phyloP scores from a whole-genome alignment of 129 eudicot genomes.

The Calendula officinalis region DNA sequence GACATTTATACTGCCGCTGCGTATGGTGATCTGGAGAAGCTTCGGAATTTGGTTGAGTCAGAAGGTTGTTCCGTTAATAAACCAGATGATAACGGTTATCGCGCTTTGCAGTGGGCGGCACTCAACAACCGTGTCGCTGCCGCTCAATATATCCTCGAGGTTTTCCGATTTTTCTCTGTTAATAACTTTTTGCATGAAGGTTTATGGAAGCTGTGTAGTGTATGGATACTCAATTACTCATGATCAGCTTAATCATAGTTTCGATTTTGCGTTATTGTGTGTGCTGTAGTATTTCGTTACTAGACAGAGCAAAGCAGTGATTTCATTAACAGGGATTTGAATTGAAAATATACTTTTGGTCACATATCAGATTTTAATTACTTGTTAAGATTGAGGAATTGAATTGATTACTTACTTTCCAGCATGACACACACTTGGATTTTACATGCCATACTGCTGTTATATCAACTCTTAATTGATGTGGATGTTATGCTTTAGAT shows the following conservation, averaged over 20 bases:
- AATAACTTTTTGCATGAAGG: background rate
- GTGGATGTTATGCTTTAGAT: no score
- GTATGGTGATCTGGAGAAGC: slow-evolving; percentile 92
- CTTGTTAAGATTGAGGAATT: no score
- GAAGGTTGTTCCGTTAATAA: slow-evolving; percentile 82
- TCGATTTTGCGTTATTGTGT: background rate
- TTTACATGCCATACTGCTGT: no score
- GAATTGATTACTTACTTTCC: no score
- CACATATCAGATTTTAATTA: no score
- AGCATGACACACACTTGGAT: no score
- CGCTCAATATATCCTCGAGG: slow-evolving; percentile 92
- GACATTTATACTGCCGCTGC: slow-evolving; percentile 98
- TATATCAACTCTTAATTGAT: no score
- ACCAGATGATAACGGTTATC: slow-evolving; percentile 80
- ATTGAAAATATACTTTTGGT: no score
- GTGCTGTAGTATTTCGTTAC: background rate
- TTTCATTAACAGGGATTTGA: background rate
- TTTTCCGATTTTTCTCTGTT: slow-evolving; percentile 18
- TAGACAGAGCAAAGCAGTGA: slow-evolving; percentile 1
- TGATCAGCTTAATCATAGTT: background rate
- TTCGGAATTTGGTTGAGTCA: slow-evolving; percentile 69
- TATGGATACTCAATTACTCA: background rate
- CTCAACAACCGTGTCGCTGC: slow-evolving; percentile 89
- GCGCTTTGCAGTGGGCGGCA: slow-evolving; percentile 99
- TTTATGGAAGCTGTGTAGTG: background rate